Base-by-base conservation (phyloP, 2,329 filamentous ascomycete species). In the Beauveria asiatica region DNA sequence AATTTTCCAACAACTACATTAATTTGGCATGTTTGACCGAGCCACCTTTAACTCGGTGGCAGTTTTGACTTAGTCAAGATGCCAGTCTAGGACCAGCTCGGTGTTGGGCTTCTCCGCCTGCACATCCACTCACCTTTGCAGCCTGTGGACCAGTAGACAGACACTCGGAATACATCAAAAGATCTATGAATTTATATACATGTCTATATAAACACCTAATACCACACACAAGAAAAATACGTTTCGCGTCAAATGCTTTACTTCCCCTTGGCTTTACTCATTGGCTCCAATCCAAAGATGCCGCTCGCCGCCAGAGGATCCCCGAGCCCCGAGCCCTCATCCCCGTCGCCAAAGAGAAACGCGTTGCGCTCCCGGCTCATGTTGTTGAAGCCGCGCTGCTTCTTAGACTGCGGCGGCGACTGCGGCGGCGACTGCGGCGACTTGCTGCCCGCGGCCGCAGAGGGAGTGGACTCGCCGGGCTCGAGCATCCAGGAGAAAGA, bases 401-500 rank as follows among this genome's bases (percentile, higher is more conserved):
- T 79, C 64, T 72, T 74, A 16, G 54, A 37, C 62, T 79, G 70
- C 33, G 6, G 33, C 33, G 33, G 33, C 61, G 66, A 56, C 62
- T 79, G 70, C 33, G 6, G 33, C 33, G 33, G 33, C 61, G 66
- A 56, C 7, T 71, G 63, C 4, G 72, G 68, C 5, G 73, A 73
- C 21, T 72, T 73, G 41, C 58, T 64, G 8, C 65, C 51, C 2
- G 63, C 46, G 19, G 64, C 62, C 3, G 64, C 33, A 54, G 67
- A 64, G 45, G 62, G 65, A 11, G 52, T 61, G 0, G 75, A 70
- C 58, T 76, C 69, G 64, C 82, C 80, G 3, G 80, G 81, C 64
- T 86, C 85, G 2, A 92, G 77, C 87, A 92, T 92, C 86, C 87
- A 91, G 1, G 88, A 86, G 70, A 90, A 92, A 4, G 86, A 88